Evolutionary conservation across 768 basidiomycete genomes (phyloP), one percentile per base, ranked within the genome.

Genomic region (Nidula microcarpa): DNA sequence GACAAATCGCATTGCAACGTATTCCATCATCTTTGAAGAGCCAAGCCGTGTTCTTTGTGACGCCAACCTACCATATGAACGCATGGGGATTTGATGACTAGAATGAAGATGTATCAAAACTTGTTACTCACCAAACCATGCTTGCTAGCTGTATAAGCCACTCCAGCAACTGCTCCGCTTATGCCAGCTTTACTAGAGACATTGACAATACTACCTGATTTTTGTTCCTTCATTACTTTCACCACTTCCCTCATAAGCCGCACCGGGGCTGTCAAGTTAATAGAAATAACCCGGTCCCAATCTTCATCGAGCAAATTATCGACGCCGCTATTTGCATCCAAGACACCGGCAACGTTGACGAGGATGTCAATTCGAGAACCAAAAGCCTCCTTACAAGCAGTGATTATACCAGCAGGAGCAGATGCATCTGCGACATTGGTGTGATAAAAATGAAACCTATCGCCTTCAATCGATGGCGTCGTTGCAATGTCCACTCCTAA

Each of bases 41-140:
- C 55, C 55, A 59, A 6, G 57, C 57, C 6, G 57, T 59, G 37
- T 59, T 59, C 50, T 56, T 59, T 34, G 57, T 59, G 6, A 41
- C 58, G 32, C 58, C 57, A 36, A 59, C 17, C 44, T 46, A 18
- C 6, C 10, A 46, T 30, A 30, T 18, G 44, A n/a, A n/a, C 3
- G 17, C 37, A 41, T 48, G 33, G 18, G 5, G 11, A 39, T 7
- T 23, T 10, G 13, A 8, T n/a, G 3, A 46, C 11, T 16, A 11
- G 13, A 41, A 41, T 41, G 10, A 46, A n/a, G 11, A 46, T 8
- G 23, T 7, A 46, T 30, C 44, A 46, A 4, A 46, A 30, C 23
- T 30, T 10, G 30, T n/a, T 6, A 43, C 49, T 43, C 39, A 50
- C 53, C 53, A 59, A 32, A 5, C 35, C 58, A 54, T 59, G 58